These are phyloP conservation scores for Citrus reticulata DNA, from an alignment of 345 rosid species.

Conservation along the genomic window DNA sequence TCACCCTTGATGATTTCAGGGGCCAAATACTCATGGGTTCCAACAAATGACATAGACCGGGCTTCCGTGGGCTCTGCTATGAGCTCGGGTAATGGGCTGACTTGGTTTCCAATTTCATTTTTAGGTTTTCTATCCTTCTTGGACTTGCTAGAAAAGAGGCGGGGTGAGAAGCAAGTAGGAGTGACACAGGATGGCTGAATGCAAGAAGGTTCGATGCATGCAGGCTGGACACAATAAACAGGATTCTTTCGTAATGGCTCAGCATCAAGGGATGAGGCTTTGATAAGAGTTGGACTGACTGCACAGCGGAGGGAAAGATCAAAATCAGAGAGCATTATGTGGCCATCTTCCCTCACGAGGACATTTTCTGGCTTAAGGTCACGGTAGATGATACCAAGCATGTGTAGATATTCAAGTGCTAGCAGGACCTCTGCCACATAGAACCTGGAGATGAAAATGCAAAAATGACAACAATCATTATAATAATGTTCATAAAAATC, in stretches of 20 bases:
- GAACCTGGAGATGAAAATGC: conserved; percentile 42
- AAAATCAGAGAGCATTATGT: conserved; percentile 81
- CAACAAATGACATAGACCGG: conserved; percentile 92
- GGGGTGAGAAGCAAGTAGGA: conserved; percentile 88
- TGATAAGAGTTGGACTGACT: conserved; percentile 80
- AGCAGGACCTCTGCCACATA: conserved; percentile 70
- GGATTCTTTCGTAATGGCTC: conserved; percentile 68
- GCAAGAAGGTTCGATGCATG: conserved; percentile 82
- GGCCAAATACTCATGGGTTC: conserved; percentile 89
- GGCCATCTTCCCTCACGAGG: conserved; percentile 71
- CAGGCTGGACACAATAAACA: conserved; percentile 73
- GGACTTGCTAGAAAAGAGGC: conserved; percentile 80
- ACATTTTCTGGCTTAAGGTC: conserved; percentile 85
- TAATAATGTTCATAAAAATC: neutral
- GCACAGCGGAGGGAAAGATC: conserved; percentile 82
- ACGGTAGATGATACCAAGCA: conserved; percentile 74
- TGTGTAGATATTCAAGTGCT: conserved; percentile 72
- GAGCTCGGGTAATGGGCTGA: conserved; percentile 83
- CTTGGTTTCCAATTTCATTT: conserved; percentile 69
- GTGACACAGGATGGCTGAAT: conserved; percentile 80
- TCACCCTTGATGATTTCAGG: conserved; percentile 91
- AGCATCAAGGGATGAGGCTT: conserved; percentile 49
- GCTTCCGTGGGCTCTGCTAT: conserved; percentile 91
- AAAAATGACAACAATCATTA: neutral
- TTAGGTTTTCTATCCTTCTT: conserved; percentile 69